Evolutionary conservation across 306 rosid species (phyloP), one percentile per base, ranked within the genome.

Genomic region (Pyrus betulifolia): DNA sequence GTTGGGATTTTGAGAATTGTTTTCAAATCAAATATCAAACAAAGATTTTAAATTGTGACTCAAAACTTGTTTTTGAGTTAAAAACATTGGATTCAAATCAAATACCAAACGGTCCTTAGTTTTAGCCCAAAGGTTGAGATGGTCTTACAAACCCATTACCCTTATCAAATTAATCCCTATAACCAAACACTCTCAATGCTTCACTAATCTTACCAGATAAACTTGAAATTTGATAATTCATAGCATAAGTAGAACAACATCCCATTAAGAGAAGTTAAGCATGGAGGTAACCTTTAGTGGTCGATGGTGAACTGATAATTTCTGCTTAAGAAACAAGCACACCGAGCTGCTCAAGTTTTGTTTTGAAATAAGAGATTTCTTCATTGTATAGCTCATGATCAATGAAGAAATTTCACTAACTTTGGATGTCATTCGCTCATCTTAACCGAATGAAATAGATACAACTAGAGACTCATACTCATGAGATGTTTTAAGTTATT

Each of bases 381-480:
- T 68, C 71, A 61, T 96, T 93, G 49, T 76, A 88, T 65, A 80
- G 73, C 25, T 19, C 79, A n/a, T 54, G 23, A 58, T 93, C 90
- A 18, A 90, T 80, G 82, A 93, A 93, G 19, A 96, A 76, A 93
- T 82, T 30, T 72, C 72, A 74, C 94, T 82, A 11, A 93, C 75
- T 72, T 77, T 74, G 1, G 86, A 82, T 2, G 94, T 94, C 76
- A 78, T 74, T 69, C 1, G n/a, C 97, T 94, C 90, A 30, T 69
- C 83, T 21, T 78, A 14, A 61, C 78, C 80, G 57, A 57, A 76
- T 84, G 87, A 76, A 27, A 93, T 93, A 4, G 92, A 79, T 66
- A 84, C 88, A 27, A 49, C 75, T 5, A 96, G 96, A 58, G 91
- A 85, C 78, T 82, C 86, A 58, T 78, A 76, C 44, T 90, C 96